Evolutionary conservation across 192 early-diverging fungal species (phyloP).

Genomic region (Chytriomyces hyalinus): DNA sequence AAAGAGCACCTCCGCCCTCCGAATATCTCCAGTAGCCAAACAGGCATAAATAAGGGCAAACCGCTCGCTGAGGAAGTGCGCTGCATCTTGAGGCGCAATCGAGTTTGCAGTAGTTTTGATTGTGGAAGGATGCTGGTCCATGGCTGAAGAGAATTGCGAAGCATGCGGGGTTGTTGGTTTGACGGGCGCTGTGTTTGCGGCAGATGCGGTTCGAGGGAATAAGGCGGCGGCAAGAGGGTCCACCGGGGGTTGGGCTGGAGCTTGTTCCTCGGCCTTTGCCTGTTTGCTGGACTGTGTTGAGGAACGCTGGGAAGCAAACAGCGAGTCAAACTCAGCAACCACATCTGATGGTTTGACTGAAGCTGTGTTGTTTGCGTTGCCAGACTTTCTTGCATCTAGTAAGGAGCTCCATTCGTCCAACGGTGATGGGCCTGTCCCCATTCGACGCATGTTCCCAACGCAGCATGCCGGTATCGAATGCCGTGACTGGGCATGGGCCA

Average conservation of each 20-base stretch:
- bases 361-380: too few relatives aligned
- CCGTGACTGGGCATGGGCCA: too few relatives aligned
- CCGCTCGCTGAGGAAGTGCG: conserved; percentile 31
- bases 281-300: too few relatives aligned
- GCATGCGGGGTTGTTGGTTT: conserved; percentile 3
- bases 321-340: too few relatives aligned
- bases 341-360: too few relatives aligned
- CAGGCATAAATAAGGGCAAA: conserved; percentile 60
- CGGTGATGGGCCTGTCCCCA: too few relatives aligned
- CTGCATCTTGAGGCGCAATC: conserved; percentile 15
- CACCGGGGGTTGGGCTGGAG: neutral
- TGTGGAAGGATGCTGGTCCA: neutral
- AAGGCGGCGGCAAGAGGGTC: neutral
- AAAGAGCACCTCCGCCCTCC: conserved; percentile 76
- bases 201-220: neutral
- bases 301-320: too few relatives aligned
- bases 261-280: neutral
- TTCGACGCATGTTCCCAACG: too few relatives aligned
- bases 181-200: neutral
- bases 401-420: too few relatives aligned
- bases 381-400: too few relatives aligned
- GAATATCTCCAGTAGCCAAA: conserved; percentile 72
- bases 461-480: too few relatives aligned
- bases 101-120: neutral
- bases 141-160: neutral